A percentile compares a stretch with the other conserved stretches of the same genome.
These are phyloP conservation scores for Phaeoacremonium minimum DNA, from an alignment of 2,329 filamentous ascomycete genomes.

Conservation along the genomic window DNA sequence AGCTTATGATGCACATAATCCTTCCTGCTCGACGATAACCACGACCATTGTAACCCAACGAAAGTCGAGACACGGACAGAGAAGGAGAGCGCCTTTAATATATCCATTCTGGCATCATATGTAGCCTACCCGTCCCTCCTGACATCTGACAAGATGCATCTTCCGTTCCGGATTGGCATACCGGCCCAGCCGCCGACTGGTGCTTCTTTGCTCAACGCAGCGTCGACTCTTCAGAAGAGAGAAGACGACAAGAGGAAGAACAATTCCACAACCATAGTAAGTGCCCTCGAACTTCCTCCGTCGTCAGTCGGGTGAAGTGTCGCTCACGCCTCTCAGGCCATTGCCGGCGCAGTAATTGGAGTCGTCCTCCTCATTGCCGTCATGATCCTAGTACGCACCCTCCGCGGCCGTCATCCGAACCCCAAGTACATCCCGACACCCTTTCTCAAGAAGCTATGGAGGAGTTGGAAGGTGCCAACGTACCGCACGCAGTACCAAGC, in stretches of 20 bases:
- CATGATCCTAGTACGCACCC: slow-evolving; percentile 14
- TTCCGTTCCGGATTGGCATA: not conserved
- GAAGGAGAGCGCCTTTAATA: too few species aligned
- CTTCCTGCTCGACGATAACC: too few species aligned
- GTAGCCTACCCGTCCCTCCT: too few species aligned
- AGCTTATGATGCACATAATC: too few species aligned
- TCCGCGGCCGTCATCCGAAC: slow-evolving; percentile 28
- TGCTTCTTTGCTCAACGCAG: not conserved
- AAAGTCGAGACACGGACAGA: too few species aligned
- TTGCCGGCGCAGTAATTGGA: slow-evolving; percentile 16
- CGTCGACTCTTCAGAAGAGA: not conserved
- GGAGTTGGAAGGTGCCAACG: slow-evolving; percentile 32
- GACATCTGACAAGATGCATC: not conserved
- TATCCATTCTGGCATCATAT: too few species aligned
- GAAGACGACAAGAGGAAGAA: not conserved
- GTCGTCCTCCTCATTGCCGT: slow-evolving; percentile 13
- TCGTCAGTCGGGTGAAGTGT: too few species aligned
- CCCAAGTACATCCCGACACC: slow-evolving; percentile 47
- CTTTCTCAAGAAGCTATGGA: slow-evolving; percentile 46
- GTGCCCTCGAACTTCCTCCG: too few species aligned
- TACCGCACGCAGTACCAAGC: slow-evolving; percentile 13
- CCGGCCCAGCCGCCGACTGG: not conserved
- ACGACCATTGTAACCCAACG: too few species aligned
- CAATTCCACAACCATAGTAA: not conserved
- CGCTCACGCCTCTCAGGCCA: slow-evolving; percentile 11